Conservation (phyloP, 2,329 filamentous ascomycete genomes). For the Phaeosphaeria sp. region DNA sequence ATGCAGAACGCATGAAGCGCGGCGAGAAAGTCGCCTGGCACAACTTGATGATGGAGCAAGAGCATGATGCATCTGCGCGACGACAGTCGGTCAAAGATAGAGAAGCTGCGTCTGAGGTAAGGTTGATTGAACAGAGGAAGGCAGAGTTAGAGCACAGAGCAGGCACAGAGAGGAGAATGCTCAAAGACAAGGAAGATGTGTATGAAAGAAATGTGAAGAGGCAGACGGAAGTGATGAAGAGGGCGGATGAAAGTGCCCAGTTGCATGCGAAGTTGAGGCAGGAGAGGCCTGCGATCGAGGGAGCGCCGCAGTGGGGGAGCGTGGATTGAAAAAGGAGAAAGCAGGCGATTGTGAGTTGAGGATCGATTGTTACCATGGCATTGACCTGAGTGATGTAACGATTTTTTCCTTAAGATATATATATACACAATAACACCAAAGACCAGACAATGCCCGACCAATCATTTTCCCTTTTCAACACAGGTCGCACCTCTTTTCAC, state of each 20-base stretch:
- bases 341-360: too few relatives aligned
- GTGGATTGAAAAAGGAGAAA: slow-evolving; percentile 25
- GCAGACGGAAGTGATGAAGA: slow-evolving; percentile 37
- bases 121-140: slow-evolving; percentile 31
- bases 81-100: slow-evolving; percentile 32
- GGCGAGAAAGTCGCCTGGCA: slow-evolving; percentile 40
- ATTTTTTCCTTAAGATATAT: background rate
- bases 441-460: background rate
- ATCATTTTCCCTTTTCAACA: too few relatives aligned
- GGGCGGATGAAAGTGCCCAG: slow-evolving; percentile 39
- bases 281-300: slow-evolving; percentile 38
- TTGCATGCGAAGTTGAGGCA: slow-evolving; percentile 37
- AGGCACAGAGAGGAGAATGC: slow-evolving; percentile 29
- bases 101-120: slow-evolving; percentile 24
- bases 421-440: background rate
- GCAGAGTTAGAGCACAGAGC: slow-evolving; percentile 36
- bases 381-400: too few relatives aligned
- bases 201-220: slow-evolving; percentile 41
- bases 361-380: too few relatives aligned
- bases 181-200: slow-evolving; percentile 43
- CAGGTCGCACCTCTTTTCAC: background rate
- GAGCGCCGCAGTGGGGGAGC: slow-evolving; percentile 31
- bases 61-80: slow-evolving; percentile 30
- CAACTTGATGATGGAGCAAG: slow-evolving; percentile 35
- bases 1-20: slow-evolving; percentile 40